A percentile compares a stretch with the other conserved stretches of the same genome.
These are phyloP conservation scores for Suhomyces coccinellae DNA, from an alignment of 1,139 yeast genomes.

Conservation along the genomic window DNA sequence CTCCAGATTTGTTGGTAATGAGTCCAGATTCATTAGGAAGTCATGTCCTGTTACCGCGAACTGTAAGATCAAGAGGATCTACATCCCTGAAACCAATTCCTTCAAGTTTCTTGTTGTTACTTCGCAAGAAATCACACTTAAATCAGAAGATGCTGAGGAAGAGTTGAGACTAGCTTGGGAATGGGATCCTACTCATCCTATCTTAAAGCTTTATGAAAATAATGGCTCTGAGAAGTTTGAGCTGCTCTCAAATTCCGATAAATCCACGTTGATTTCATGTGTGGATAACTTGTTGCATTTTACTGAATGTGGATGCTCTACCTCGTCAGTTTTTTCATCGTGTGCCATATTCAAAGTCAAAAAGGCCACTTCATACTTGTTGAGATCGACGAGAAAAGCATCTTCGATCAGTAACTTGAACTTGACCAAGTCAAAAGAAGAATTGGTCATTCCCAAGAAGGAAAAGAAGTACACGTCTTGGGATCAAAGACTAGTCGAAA, in stretches of 20 bases:
- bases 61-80: conserved; percentile 59
- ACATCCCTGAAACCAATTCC: conserved; percentile 43
- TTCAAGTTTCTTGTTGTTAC: conserved; percentile 64
- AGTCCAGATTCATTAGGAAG: conserved; percentile 71
- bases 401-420: conserved; percentile 43
- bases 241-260: conserved; percentile 49
- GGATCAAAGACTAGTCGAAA: conserved; percentile 34
- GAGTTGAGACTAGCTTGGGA: conserved; percentile 85
- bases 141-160: conserved; percentile 32
- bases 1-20: conserved; percentile 77
- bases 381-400: conserved; percentile 58
- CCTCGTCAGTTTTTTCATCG: conserved; percentile 32
- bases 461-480: conserved; percentile 40
- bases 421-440: conserved; percentile 42
- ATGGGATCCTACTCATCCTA: conserved; percentile 83
- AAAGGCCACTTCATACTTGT: conserved; percentile 57
- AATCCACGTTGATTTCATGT: conserved; percentile 56
- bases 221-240: conserved; percentile 44
- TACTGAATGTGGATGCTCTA: conserved; percentile 71
- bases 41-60: conserved; percentile 69
- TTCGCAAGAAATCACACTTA: conserved; percentile 46
- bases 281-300: conserved; percentile 57
- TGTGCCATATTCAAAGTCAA: conserved; percentile 64
- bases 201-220: conserved; percentile 48
- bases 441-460: conserved; percentile 35